phyloP scores from a whole-genome alignment of 768 basidiomycete genomes.

The Mycena albidolilacea region DNA sequence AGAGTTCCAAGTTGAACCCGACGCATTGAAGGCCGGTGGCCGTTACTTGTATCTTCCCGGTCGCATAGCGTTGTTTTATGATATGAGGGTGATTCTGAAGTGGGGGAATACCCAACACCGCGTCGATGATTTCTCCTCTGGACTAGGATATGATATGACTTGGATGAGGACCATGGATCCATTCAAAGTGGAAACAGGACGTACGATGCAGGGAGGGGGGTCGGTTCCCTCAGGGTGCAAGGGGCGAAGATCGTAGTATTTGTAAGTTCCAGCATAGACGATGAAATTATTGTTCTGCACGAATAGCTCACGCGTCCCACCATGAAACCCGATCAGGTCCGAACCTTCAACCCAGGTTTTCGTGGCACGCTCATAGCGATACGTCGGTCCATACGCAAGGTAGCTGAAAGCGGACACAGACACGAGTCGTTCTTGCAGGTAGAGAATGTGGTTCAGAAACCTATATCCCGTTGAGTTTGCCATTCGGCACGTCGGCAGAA shows the following conservation, averaged over 20 bases:
- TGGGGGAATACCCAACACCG: slow-evolving; percentile 1
- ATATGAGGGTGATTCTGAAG: background rate
- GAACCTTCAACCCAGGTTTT: no score
- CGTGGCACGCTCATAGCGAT: background rate
- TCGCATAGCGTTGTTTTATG: background rate
- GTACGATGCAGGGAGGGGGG: background rate
- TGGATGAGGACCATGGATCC: no score
- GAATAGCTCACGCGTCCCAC: slow-evolving; percentile 16
- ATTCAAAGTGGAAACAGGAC: background rate
- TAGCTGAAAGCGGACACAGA: background rate
- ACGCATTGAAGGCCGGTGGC: slow-evolving; percentile 7
- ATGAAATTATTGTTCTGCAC: background rate
- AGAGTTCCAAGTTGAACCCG: slow-evolving; percentile 5
- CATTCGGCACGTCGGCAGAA: background rate
- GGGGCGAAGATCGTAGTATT: slow-evolving; percentile 13
- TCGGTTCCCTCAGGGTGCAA: background rate
- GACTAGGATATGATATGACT: background rate
- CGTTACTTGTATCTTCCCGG: background rate
- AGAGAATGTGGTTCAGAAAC: slow-evolving; percentile 14
- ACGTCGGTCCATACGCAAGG: slow-evolving; percentile 1
- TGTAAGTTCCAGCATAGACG: slow-evolving; percentile 3
- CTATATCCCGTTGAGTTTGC: no score
- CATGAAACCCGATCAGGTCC: background rate
- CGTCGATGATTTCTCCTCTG: background rate
- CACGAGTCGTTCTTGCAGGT: slow-evolving; percentile 7